Conservation (phyloP, 106 monocot genomes). For the Dendrobium nobile region DNA sequence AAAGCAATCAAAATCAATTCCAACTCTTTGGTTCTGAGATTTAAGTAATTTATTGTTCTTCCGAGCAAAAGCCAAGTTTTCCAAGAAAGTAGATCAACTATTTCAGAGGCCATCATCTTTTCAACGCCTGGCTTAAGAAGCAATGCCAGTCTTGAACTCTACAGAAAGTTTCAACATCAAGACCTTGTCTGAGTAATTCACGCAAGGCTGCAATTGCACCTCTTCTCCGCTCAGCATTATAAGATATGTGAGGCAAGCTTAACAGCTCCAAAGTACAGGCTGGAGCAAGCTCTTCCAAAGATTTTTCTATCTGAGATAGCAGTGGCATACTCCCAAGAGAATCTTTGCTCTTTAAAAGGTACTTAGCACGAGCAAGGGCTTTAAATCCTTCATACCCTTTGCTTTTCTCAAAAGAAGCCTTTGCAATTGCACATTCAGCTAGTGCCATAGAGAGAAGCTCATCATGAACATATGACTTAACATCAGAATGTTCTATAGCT, state of each 20-base stretch:
- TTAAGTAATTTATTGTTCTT: slow-evolving; percentile 86
- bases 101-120: slow-evolving; percentile 58
- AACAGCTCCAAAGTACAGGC: slow-evolving; percentile 84
- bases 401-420: slow-evolving; percentile 72
- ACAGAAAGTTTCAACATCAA: slow-evolving; percentile 79
- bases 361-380: slow-evolving; percentile 87
- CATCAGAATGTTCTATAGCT: slow-evolving; percentile 53
- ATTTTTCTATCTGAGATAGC: slow-evolving; percentile 89
- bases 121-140: slow-evolving; percentile 73
- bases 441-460: slow-evolving; percentile 84
- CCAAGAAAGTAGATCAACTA: slow-evolving; percentile 88
- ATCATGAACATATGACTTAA: slow-evolving; percentile 81
- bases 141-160: slow-evolving; percentile 86
- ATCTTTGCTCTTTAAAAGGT: slow-evolving; percentile 65
- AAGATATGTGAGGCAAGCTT: slow-evolving; percentile 50
- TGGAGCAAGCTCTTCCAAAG: slow-evolving; percentile 93
- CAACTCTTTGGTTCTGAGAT: slow-evolving; percentile 72
- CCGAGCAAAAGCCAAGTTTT: slow-evolving; percentile 52
- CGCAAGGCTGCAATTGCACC: slow-evolving; percentile 76
- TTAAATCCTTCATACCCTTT: slow-evolving; percentile 92
- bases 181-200: slow-evolving; percentile 88
- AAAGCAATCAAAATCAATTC: slow-evolving; percentile 83
- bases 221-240: slow-evolving; percentile 65
- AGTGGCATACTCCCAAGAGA: slow-evolving; percentile 70
- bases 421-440: slow-evolving; percentile 95